phyloP scores from a whole-genome alignment of 352 stramenopile species.

The Phytopythium chamaehyphon region DNA sequence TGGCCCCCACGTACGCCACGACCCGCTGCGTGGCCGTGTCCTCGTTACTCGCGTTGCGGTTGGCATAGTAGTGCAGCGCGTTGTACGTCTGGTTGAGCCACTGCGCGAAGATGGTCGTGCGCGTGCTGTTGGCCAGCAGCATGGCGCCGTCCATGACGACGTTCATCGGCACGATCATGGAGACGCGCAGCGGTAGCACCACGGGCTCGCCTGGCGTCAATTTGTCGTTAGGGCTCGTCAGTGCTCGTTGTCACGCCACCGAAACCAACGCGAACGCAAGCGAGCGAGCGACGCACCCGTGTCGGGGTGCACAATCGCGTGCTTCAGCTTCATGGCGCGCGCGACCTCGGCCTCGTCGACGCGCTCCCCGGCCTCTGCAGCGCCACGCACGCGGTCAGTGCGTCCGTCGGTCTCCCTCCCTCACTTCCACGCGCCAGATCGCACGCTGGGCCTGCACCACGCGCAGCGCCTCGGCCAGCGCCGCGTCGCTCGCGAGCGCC shows the following conservation, averaged over 20 bases:
- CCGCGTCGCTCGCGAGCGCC: conserved; percentile 54
- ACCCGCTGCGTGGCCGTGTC: conserved; percentile 69
- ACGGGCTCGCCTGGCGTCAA: conserved; percentile 32
- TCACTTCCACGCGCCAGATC: not conserved
- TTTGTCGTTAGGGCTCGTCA: too few species aligned
- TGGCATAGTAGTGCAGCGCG: conserved; percentile 88
- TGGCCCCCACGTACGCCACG: conserved; percentile 68
- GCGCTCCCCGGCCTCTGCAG: conserved; percentile 26
- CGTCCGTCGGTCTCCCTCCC: too few species aligned
- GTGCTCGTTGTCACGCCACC: too few species aligned
- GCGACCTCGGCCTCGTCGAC: conserved; percentile 37
- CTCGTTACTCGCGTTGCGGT: conserved; percentile 83
- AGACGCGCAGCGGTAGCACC: conserved; percentile 67
- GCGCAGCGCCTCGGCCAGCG: conserved; percentile 39
- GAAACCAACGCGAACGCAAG: too few species aligned
- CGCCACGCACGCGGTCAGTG: not conserved
- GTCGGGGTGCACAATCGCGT: conserved; percentile 74
- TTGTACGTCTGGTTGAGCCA: conserved; percentile 91
- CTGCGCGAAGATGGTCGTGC: conserved; percentile 69
- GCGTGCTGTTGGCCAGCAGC: conserved; percentile 65
- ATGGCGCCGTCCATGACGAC: conserved; percentile 79
- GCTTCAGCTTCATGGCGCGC: conserved; percentile 60
- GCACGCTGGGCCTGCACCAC: conserved; percentile 35
- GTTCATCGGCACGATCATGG: conserved; percentile 88
- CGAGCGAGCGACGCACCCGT: conserved; percentile 27